phyloP scores from a whole-genome alignment of 2,329 filamentous ascomycete species.

The Neonectria punicea region DNA sequence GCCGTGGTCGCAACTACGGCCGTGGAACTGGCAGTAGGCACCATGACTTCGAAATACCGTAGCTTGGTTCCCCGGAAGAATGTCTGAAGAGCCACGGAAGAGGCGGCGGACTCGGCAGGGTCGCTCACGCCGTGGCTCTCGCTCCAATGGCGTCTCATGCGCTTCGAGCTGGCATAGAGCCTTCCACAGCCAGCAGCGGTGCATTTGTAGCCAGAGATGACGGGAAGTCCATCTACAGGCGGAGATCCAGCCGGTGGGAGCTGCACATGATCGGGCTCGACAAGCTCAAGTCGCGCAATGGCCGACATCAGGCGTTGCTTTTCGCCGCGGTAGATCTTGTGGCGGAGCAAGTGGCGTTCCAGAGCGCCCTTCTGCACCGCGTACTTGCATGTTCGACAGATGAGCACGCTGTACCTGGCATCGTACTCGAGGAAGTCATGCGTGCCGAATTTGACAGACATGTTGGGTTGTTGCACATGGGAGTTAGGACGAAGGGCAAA shows the following conservation, averaged over 20 bases:
- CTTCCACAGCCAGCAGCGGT: slow-evolving; percentile 39
- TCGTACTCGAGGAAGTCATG: not conserved
- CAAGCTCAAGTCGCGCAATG: not conserved
- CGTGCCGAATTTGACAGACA: not conserved
- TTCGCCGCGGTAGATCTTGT: not conserved
- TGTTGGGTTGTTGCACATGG: not conserved
- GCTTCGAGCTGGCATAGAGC: slow-evolving; percentile 48
- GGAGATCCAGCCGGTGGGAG: not conserved
- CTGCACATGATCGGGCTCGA: not conserved
- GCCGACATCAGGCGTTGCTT: not conserved
- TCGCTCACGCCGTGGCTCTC: slow-evolving; percentile 38
- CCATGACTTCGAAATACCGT: slow-evolving; percentile 49
- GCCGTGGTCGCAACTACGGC: too few species aligned
- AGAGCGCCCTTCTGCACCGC: not conserved
- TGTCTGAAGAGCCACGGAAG: slow-evolving; percentile 46
- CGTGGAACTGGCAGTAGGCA: not conserved
- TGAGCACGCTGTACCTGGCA: not conserved
- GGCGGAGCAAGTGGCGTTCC: not conserved
- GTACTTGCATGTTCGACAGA: not conserved
- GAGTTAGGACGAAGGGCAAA: too few species aligned
- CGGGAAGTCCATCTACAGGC: not conserved
- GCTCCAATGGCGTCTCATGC: slow-evolving; percentile 48
- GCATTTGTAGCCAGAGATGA: slow-evolving; percentile 46
- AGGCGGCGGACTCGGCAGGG: slow-evolving; percentile 20
- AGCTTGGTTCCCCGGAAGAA: slow-evolving; percentile 52